phyloP scores from a whole-genome alignment of 1,284 basidiomycete species.

The Fomitopsis pinicola region DNA sequence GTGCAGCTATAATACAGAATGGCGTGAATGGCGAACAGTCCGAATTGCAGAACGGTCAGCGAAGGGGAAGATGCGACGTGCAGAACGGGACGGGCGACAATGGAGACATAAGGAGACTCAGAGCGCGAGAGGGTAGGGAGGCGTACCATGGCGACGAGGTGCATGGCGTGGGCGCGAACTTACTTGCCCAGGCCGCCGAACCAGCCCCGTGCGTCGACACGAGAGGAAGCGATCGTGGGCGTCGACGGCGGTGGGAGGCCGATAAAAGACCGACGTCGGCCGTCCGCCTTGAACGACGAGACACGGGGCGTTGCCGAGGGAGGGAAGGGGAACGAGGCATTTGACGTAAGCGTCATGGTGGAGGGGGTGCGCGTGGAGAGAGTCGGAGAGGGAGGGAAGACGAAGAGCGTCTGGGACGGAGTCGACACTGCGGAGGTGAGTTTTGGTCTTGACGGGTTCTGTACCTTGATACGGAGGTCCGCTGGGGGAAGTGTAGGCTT shows the following conservation, averaged over 20 bases:
- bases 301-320: constrained; percentile 54
- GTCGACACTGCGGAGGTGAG: constrained; percentile 21
- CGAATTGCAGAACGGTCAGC: constrained; percentile 7
- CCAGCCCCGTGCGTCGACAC: constrained; percentile 76
- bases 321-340: constrained; percentile 53
- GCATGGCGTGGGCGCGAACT: neutral
- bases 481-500: constrained; percentile 53
- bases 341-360: constrained; percentile 71
- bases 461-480: constrained; percentile 32
- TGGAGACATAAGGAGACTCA: constrained; percentile 8
- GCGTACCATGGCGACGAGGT: neutral
- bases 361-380: constrained; percentile 59
- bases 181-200: constrained; percentile 23
- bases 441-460: constrained; percentile 19
- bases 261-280: constrained; percentile 67
- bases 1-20: constrained; percentile 9
- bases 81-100: constrained; percentile 5
- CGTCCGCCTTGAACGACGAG: constrained; percentile 62
- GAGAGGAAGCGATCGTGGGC: constrained; percentile 78
- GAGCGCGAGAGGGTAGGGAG: neutral
- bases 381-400: constrained; percentile 78
- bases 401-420: constrained; percentile 74
- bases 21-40: constrained; percentile 9
- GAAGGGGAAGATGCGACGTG: constrained; percentile 8
- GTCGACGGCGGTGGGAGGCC: constrained; percentile 60